phyloP scores from a whole-genome alignment of 331 rosid genomes.

The Stylosanthes scabra region DNA sequence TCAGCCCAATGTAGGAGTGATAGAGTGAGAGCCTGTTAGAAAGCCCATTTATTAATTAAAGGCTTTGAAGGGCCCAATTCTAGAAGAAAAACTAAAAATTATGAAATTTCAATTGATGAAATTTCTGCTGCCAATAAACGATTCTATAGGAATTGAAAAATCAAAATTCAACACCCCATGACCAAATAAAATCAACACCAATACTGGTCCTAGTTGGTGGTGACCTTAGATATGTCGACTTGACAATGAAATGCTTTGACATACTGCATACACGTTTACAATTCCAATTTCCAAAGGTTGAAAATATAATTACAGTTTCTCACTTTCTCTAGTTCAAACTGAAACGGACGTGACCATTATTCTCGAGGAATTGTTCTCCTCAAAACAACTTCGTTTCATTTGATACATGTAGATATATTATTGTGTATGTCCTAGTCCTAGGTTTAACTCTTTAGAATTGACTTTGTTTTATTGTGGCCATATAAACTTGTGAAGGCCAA shows the following conservation, averaged over 20 bases:
- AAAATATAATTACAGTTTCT: constrained; percentile 1
- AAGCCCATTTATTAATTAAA: no score
- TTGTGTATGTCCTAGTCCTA: no score
- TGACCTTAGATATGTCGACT: constrained; percentile 42
- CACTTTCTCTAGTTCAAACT: constrained; percentile 18
- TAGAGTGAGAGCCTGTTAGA: no score
- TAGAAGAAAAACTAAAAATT: no score
- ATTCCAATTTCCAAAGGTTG: constrained; percentile 17
- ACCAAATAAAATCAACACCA: no score
- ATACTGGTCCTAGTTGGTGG: not conserved
- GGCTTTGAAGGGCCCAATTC: no score
- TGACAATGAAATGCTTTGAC: not conserved
- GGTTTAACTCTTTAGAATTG: no score
- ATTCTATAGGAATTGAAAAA: constrained; percentile 14
- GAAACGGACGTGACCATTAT: constrained; percentile 17
- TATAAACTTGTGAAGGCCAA: no score
- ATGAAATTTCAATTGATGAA: not conserved
- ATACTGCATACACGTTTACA: not conserved
- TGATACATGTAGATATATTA: no score
- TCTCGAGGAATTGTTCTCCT: constrained; percentile 35
- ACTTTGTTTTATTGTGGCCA: no score
- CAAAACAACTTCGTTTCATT: no score
- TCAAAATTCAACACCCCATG: not conserved
- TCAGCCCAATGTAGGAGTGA: no score
- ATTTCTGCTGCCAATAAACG: not conserved